Conservation (phyloP, 2,329 filamentous ascomycete genomes). For the Trichophyton mentagrophytes region DNA sequence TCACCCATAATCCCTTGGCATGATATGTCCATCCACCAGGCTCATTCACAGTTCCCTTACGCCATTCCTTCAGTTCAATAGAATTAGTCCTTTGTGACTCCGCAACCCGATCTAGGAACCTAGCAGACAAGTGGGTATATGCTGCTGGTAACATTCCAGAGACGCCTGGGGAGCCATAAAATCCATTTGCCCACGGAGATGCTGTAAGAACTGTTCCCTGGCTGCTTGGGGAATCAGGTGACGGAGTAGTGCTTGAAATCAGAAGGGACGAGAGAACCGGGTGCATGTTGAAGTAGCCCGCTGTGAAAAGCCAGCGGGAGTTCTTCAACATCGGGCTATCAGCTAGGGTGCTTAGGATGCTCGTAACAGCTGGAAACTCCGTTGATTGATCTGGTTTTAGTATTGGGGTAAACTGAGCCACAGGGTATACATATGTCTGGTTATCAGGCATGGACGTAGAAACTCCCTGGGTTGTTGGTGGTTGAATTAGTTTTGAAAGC, state of each 20-base stretch:
- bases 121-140: conserved; percentile 75
- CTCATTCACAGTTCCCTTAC: conserved; percentile 63
- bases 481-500: conserved; percentile 54
- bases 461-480: conserved; percentile 26
- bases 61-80: conserved; percentile 78
- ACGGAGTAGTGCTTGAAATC: conserved; percentile 50
- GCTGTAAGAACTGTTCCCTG: conserved; percentile 80
- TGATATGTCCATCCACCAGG: conserved; percentile 93
- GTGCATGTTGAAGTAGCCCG: conserved; percentile 96
- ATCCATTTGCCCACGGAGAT: conserved; percentile 86
- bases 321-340: conserved; percentile 46
- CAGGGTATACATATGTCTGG: conserved; percentile 70
- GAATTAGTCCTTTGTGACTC: conserved; percentile 41
- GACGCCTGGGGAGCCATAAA: conserved; percentile 76
- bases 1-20: conserved; percentile 89
- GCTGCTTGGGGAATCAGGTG: conserved; percentile 22
- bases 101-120: conserved; percentile 57
- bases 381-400: conserved; percentile 70
- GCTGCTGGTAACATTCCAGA: conserved; percentile 83
- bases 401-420: conserved; percentile 78
- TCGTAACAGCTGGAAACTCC: conserved; percentile 69
- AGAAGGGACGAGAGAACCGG: conserved; percentile 69
- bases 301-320: conserved; percentile 88
- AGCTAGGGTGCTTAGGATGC: conserved; percentile 57
- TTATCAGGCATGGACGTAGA: conserved; percentile 24